Conservation (phyloP, 192 early-diverging fungal genomes). For the Funneliformis mosseae region DNA sequence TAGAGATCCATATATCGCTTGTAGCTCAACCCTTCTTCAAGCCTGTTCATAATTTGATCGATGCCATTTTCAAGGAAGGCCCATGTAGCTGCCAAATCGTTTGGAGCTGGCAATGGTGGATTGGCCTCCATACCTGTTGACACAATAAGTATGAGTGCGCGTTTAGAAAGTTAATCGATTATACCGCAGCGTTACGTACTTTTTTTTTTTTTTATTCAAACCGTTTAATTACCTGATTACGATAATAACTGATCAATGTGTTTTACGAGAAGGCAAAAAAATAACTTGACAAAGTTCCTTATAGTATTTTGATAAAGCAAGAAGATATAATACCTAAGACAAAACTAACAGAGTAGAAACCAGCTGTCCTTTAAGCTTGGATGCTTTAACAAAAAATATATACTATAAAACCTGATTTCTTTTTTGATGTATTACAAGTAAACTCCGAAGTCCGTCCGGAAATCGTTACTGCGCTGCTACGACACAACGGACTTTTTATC, state of each 20-base stretch:
- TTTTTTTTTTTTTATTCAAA: neutral
- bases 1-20: constrained; percentile 82
- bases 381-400: neutral
- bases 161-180: neutral
- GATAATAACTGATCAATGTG: neutral
- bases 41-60: constrained; percentile 76
- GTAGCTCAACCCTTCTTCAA: constrained; percentile 74
- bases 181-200: neutral
- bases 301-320: neutral
- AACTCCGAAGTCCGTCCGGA: neutral
- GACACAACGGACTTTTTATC: neutral
- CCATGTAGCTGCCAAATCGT: constrained; percentile 71
- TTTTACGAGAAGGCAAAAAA: neutral
- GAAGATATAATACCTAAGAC: neutral
- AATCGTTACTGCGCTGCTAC: neutral
- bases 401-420: neutral
- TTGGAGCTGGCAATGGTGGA: constrained; percentile 52
- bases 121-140: constrained; percentile 30
- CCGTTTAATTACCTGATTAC: neutral
- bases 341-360: neutral
- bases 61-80: constrained; percentile 72
- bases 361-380: neutral
- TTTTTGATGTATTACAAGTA: neutral
- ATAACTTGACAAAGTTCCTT: neutral
- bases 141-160: neutral